Base-by-base conservation (phyloP, 441 rosid genomes). In the Viola pubescens region DNA sequence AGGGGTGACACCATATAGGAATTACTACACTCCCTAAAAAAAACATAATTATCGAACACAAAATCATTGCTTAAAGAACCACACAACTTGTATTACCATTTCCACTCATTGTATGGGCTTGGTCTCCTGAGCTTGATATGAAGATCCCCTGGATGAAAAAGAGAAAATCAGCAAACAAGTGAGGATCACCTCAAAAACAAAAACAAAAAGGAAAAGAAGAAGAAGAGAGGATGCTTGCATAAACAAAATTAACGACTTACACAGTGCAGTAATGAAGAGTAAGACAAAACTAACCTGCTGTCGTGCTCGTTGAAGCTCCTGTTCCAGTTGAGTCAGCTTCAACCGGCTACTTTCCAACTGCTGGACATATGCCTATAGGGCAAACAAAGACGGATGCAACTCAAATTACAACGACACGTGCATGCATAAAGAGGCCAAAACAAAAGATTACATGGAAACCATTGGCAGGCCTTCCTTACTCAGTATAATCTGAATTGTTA, bases 51-150 rank as follows among this genome's bases (percentile, higher is more conserved):
- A 60, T 44, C 39, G 50, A 45, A 9, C 42, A 56, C 0, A 44
- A 37, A 5, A 48, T 3, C 58, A 26, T 40, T 38, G 55, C 48
- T 42, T 37, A 46, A 58, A 26, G 34, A 26, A 26, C 34, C 3
- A 2, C 34, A 26, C 3, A 26, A 26, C 34, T 26, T 26, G 34
- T 44, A 62, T 73, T 73, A 91, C 99, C 98, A 81, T 88, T 89
- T 82, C 97, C 98, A 62, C 87, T 71, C 67, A 81, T 73, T 0
- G 98, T 77, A 82, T 94, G 94, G 60, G 89, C 67, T 75, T 85
- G 99, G 59, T 94, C 99, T 63, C 97, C 97, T 9, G 99, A 81
- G 77, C 94, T 88, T 77, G 99, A 94, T 68, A 94, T 84, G 68
- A 91, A 91, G 63, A 87, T 86, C 59, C 99, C 99, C 95, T 94